These are phyloP conservation scores for Leccinum subspadiceum DNA, from an alignment of 1,284 basidiomycete species.

Conservation along the genomic window DNA sequence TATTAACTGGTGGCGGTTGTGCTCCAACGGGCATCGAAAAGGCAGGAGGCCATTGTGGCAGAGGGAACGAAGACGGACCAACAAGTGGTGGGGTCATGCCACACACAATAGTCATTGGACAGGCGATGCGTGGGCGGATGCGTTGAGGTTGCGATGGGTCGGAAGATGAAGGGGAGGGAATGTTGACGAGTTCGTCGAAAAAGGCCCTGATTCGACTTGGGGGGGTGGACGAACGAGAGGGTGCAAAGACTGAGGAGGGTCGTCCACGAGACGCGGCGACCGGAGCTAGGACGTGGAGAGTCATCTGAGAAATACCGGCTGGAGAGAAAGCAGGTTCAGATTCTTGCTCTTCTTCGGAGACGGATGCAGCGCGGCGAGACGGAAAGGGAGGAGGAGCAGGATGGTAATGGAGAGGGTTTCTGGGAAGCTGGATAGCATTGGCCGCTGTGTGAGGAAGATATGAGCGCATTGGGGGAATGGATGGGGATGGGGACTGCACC, in stretches of 20 bases:
- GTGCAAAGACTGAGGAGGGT: constrained; percentile 40
- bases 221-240: constrained; percentile 42
- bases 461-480: constrained; percentile 10
- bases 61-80: constrained; percentile 15
- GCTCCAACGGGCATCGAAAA: constrained; percentile 9
- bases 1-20: constrained; percentile 7
- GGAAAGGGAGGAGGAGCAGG: constrained; percentile 33
- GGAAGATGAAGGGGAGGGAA: constrained; percentile 40
- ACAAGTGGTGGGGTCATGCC: constrained; percentile 74
- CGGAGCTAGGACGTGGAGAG: constrained; percentile 58
- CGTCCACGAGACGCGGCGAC: constrained; percentile 41
- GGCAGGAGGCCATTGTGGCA: constrained; percentile 9
- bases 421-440: constrained; percentile 60
- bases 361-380: constrained; percentile 35
- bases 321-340: constrained; percentile 30
- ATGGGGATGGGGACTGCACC: constrained; percentile 38
- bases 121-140: constrained; percentile 60
- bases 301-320: constrained; percentile 48
- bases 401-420: constrained; percentile 70
- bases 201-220: constrained; percentile 60
- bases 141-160: constrained; percentile 23
- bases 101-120: constrained; percentile 79
- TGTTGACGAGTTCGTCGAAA: constrained; percentile 73
- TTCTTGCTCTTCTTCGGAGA: constrained; percentile 50
- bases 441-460: constrained; percentile 44